Evolutionary conservation across 1,284 basidiomycete genomes (phyloP).

Genomic region (Lentinus polychrous): DNA sequence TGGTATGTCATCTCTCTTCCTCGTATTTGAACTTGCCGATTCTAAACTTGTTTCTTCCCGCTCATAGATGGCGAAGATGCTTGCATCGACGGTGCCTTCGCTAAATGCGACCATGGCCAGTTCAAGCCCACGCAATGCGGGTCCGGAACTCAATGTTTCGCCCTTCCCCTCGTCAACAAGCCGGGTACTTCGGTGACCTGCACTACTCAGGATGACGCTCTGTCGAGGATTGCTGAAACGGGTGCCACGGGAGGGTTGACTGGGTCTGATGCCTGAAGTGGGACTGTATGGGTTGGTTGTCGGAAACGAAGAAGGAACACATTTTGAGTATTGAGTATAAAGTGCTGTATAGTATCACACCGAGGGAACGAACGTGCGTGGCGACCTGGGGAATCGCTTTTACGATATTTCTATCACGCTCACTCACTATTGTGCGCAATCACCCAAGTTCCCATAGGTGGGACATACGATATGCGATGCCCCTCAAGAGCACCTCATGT

Average conservation of each 20-base stretch:
- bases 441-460: too few species aligned
- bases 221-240: conserved; percentile 38
- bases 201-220: conserved; percentile 39
- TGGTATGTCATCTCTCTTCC: conserved; percentile 13
- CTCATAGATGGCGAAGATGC: conserved; percentile 30
- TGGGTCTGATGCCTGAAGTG: too few species aligned
- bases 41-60: background rate
- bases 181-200: conserved; percentile 49
- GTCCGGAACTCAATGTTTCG: conserved; percentile 35
- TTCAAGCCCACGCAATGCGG: conserved; percentile 35
- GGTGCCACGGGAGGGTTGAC: conserved; percentile 33
- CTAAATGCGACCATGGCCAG: conserved; percentile 34
- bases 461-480: too few species aligned
- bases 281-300: too few species aligned
- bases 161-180: conserved; percentile 48
- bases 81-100: conserved; percentile 22
- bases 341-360: too few species aligned
- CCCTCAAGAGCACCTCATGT: too few species aligned
- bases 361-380: too few species aligned
- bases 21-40: conserved; percentile 1
- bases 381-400: too few species aligned
- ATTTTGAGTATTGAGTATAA: too few species aligned
- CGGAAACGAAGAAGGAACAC: too few species aligned
- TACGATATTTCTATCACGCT: too few species aligned
- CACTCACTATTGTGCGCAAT: too few species aligned